A percentile compares a stretch with the other conserved stretches of the same genome.
Conservation (phyloP, 768 basidiomycete species). For the Heimioporus sp. region DNA sequence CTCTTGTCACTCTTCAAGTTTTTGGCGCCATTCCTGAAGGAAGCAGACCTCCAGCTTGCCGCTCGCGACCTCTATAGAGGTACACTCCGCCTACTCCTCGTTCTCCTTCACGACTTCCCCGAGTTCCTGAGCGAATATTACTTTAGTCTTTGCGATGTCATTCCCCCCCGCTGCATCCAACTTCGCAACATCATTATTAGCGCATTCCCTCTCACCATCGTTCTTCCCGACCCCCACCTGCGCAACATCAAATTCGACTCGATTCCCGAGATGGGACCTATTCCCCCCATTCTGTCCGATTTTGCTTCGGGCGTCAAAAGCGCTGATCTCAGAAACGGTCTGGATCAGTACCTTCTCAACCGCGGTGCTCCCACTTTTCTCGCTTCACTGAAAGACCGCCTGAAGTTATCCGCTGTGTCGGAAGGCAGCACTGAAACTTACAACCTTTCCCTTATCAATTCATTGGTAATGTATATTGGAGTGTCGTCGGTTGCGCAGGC, state of each 20-base stretch:
- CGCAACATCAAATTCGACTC: constrained; percentile 70
- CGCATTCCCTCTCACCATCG: constrained; percentile 82
- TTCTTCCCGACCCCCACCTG: constrained; percentile 85
- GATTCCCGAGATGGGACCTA: constrained; percentile 87
- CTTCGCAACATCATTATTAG: constrained; percentile 95
- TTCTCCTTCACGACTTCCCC: constrained; percentile 97
- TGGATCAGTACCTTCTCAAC: constrained; percentile 85
- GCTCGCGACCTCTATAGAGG: constrained; percentile 89
- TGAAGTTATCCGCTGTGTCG: constrained; percentile 49
- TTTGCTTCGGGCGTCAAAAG: constrained; percentile 80
- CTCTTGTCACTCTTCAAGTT: constrained; percentile 95
- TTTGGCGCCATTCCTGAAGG: constrained; percentile 84
- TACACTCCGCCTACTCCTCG: constrained; percentile 84
- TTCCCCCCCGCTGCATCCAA: constrained; percentile 92
- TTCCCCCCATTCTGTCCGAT: constrained; percentile 90
- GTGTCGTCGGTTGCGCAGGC: constrained; percentile 88
- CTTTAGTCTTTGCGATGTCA: constrained; percentile 91
- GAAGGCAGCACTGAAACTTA: constrained; percentile 60
- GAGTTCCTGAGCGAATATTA: constrained; percentile 98
- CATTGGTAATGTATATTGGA: constrained; percentile 95
- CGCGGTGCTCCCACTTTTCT: constrained; percentile 72
- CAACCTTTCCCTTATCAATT: constrained; percentile 88
- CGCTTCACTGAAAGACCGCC: constrained; percentile 73
- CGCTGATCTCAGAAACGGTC: constrained; percentile 70
- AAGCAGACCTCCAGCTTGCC: constrained; percentile 74